Base-by-base conservation (phyloP, 2,329 filamentous ascomycete species). In the Colletotrichum limetticola region DNA sequence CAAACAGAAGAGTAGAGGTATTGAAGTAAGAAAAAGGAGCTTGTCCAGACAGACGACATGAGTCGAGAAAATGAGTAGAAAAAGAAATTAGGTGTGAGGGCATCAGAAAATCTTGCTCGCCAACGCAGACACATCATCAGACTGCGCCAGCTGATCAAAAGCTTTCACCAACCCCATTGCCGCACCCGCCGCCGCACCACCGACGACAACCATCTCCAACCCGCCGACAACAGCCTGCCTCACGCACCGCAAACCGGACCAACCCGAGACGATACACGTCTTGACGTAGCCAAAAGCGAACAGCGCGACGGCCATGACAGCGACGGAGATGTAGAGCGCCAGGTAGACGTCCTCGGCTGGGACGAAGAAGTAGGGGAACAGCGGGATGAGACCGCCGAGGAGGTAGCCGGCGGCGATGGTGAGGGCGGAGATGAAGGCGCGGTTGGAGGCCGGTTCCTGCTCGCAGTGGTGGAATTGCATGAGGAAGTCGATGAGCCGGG, bases 331-430 rank as follows among this genome's bases (percentile, higher is more conserved):
- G 46, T 87, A 85, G 63, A 95, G 82, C 0, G 87, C 88, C n/a
- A 84, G 77, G 28, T 80, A 79, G 8, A 88, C 83, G 26, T 80
- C 79, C 16, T 76, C 71, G 26, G 69, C 57, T 49, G 69, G 66
- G 79, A 89, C 84, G 75, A 92, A 85, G 75, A 94, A 91, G 82
- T 94, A 94, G 0, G 92, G 92, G 55, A 93, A 81, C 77, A 94
- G 86, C 16, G 92, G 92, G n/a, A 94, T 87, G 66, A 94, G 84
- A 0, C 92, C 92, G 24, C 92, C 92, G 26, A 94, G 80, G 65
- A 94, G 91, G 79, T 94, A 94, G 46, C 91, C 91, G 19, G 91
- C 77, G 0, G 91, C 90, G 77, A 94, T 92, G 9, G 91, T 93
- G 30, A 91, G 75, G 2, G 91, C 92, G 0, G 89, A 91, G 57